phyloP scores from a whole-genome alignment of 345 rosid genomes.

The Carallia pectinifolia region DNA sequence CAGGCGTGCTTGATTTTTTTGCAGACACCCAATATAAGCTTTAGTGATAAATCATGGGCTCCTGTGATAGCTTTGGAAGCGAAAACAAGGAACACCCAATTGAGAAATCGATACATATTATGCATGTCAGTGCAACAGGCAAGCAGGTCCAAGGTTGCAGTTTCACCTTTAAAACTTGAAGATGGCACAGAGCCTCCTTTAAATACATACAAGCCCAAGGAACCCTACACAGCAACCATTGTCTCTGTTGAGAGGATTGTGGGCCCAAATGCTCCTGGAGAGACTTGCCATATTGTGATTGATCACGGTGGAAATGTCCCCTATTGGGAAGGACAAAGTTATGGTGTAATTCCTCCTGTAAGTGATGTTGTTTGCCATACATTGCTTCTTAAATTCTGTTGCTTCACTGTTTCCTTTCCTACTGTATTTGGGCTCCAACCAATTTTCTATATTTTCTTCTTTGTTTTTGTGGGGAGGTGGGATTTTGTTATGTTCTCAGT shows the following conservation, averaged over 20 bases:
- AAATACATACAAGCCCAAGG: slow-evolving; percentile 76
- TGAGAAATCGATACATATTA: slow-evolving; percentile 32
- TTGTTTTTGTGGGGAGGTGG: neutral
- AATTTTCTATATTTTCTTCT: too few relatives aligned
- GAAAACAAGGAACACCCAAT: slow-evolving; percentile 36
- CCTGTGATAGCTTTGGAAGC: slow-evolving; percentile 42
- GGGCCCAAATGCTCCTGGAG: slow-evolving; percentile 91
- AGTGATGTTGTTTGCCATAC: slow-evolving; percentile 29
- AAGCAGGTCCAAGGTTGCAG: slow-evolving; percentile 63
- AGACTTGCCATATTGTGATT: slow-evolving; percentile 95
- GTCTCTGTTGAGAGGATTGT: slow-evolving; percentile 93
- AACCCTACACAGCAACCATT: slow-evolving; percentile 87
- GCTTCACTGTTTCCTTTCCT: neutral
- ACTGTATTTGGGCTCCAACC: too few relatives aligned
- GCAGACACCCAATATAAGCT: slow-evolving; percentile 59
- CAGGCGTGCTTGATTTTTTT: slow-evolving; percentile 20
- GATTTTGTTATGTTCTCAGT: too few relatives aligned
- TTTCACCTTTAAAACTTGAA: slow-evolving; percentile 73
- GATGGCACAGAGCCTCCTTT: slow-evolving; percentile 74
- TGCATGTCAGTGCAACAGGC: slow-evolving; percentile 93
- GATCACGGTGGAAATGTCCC: slow-evolving; percentile 94
- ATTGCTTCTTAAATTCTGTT: neutral
- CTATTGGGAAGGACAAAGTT: slow-evolving; percentile 99
- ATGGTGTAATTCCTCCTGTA: slow-evolving; percentile 97
- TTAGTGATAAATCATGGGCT: slow-evolving; percentile 54